A percentile compares a stretch with the other conserved stretches of the same genome.
Conservation (phyloP, 2,329 filamentous ascomycete species). For the Aspergillus quadricinctus region DNA sequence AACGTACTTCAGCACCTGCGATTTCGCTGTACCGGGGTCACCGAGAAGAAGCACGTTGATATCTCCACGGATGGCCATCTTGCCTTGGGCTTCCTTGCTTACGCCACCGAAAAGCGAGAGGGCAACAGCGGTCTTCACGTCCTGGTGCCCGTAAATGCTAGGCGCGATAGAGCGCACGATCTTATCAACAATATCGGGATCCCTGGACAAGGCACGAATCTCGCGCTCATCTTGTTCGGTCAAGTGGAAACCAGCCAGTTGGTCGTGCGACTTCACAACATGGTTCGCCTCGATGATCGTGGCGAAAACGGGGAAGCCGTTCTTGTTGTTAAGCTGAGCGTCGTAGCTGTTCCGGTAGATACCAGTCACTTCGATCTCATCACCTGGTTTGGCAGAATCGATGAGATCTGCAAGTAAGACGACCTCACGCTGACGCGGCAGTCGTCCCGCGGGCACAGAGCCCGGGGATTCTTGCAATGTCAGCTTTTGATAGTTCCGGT, state of each 20-base stretch:
- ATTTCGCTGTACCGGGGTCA: conserved; percentile 97
- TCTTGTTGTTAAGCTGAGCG: conserved; percentile 95
- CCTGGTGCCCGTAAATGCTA: conserved; percentile 93
- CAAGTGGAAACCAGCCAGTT: conserved; percentile 91
- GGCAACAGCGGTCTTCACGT: conserved; percentile 95
- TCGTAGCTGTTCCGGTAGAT: conserved; percentile 99
- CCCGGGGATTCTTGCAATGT: conserved; percentile 96
- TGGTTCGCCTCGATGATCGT: conserved; percentile 98
- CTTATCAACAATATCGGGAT: conserved; percentile 89
- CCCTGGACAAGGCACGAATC: conserved; percentile 81
- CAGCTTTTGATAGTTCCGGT: conserved; percentile 97
- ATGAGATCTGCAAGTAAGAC: conserved; percentile 96
- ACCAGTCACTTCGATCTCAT: conserved; percentile 95
- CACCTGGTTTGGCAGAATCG: conserved; percentile 91
- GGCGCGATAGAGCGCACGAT: conserved; percentile 90
- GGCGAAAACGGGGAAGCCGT: conserved; percentile 96
- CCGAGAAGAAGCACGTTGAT: conserved; percentile 96
- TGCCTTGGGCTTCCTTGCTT: conserved; percentile 82
- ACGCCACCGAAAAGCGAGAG: conserved; percentile 93
- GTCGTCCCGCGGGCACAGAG: conserved; percentile 89
- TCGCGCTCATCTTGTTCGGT: conserved; percentile 92
- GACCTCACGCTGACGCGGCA: conserved; percentile 89
- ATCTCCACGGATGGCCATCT: conserved; percentile 88
- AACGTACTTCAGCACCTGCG: conserved; percentile 93
- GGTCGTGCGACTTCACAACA: conserved; percentile 92